Percentiles rank a stretch among this genome's conserved stretches.
Conservation (phyloP, 2,329 filamentous ascomycete genomes). For the Sporothrix inflata region DNA sequence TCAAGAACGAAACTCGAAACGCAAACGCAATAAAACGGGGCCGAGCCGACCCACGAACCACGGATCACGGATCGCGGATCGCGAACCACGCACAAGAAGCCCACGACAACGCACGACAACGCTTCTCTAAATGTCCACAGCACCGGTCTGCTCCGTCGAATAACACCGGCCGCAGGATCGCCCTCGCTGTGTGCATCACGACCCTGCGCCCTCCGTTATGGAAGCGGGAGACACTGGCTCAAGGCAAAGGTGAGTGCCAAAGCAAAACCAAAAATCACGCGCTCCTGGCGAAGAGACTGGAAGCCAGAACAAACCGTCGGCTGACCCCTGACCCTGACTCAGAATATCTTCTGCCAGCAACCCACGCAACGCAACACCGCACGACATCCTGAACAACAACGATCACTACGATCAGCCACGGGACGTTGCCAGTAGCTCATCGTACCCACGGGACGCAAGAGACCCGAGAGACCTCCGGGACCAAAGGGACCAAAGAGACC, state of each 20-base stretch:
- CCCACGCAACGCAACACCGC: conserved; percentile 18
- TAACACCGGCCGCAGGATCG: conserved; percentile 29
- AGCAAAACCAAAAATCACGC: conserved; percentile 20
- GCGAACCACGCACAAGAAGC: no score
- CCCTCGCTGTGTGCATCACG: conserved; percentile 4
- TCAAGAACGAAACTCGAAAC: conserved; percentile 4
- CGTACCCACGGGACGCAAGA: not conserved
- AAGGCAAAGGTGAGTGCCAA: conserved; percentile 45
- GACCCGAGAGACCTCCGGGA: conserved; percentile 23
- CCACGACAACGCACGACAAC: not conserved
- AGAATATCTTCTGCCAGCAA: conserved; percentile 38
- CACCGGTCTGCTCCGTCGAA: conserved; percentile 22
- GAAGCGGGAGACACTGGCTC: conserved; percentile 45
- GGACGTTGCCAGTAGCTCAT: not conserved
- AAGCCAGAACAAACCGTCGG: not conserved
- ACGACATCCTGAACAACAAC: not conserved
- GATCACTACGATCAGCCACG: conserved; percentile 24
- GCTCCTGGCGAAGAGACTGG: not conserved
- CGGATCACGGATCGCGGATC: not conserved
- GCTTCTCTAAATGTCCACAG: conserved; percentile 17
- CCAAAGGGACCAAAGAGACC: conserved; percentile 41
- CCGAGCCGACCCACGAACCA: conserved; percentile 15
- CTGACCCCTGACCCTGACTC: not conserved
- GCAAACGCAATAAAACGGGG: conserved; percentile 15
- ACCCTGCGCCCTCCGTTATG: conserved; percentile 41